Percentiles rank a stretch among this genome's conserved stretches.
These are phyloP conservation scores for Trichoderma gamsii DNA, from an alignment of 495 filamentous ascomycete genomes.

Conservation along the genomic window DNA sequence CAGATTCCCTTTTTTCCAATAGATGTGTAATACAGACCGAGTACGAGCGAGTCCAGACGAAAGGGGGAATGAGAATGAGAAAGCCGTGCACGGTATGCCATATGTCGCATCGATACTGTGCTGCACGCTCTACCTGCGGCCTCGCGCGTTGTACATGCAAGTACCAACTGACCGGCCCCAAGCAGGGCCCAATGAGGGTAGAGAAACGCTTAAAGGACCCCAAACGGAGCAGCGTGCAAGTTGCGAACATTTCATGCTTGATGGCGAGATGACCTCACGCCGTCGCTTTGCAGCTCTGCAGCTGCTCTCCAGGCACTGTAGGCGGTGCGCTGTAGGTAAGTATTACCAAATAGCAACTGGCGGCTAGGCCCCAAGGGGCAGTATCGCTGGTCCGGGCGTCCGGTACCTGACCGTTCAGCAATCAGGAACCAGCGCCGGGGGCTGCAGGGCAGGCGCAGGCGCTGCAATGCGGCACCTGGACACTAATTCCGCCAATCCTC, in stretches of 20 bases:
- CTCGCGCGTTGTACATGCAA: no score
- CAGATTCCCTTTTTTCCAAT: neutral
- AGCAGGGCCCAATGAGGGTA: neutral
- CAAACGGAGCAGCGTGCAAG: neutral
- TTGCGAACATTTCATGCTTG: neutral
- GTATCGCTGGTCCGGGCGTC: conserved; percentile 6
- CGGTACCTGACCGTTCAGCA: conserved; percentile 16
- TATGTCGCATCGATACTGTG: neutral
- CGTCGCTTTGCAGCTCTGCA: neutral
- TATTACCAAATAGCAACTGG: conserved; percentile 17
- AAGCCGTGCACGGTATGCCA: neutral
- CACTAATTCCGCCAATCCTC: neutral
- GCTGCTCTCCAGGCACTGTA: neutral
- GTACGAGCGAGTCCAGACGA: neutral
- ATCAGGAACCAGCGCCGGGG: conserved; percentile 14
- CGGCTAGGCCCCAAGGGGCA: conserved; percentile 15
- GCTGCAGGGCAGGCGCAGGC: conserved; percentile 8
- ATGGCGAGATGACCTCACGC: conserved; percentile 12
- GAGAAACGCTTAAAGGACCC: neutral
- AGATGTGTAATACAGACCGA: neutral
- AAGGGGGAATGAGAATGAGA: conserved; percentile 4
- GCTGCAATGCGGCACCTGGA: conserved; percentile 7
- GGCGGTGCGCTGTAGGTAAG: neutral
- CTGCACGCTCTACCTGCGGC: neutral
- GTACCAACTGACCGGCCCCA: neutral